Percentiles rank a stretch among this genome's conserved stretches.
These are phyloP conservation scores for Kockiozyma suomiensis DNA, from an alignment of 805 yeast genomes.

Conservation along the genomic window DNA sequence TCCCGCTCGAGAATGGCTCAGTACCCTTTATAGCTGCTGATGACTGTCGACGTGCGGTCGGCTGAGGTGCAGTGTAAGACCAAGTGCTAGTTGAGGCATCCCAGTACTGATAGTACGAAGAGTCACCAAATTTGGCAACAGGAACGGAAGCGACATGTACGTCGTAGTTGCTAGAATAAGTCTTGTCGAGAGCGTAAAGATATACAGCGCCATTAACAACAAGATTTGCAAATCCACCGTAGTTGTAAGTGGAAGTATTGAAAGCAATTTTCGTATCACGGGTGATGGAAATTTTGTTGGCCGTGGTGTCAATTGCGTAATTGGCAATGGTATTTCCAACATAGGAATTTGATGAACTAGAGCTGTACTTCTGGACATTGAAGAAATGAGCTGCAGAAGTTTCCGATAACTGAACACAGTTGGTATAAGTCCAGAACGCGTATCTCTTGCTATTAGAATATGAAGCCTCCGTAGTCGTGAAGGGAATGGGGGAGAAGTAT, in stretches of 20 bases:
- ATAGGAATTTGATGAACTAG: not conserved
- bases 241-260: slow-evolving; percentile 16
- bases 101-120: slow-evolving; percentile 13
- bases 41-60: slow-evolving; percentile 25
- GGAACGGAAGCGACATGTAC: slow-evolving; percentile 30
- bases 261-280: not conserved
- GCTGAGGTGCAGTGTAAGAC: slow-evolving; percentile 18
- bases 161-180: slow-evolving; percentile 24
- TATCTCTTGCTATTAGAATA: slow-evolving; percentile 3
- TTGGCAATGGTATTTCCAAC: slow-evolving; percentile 27
- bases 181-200: slow-evolving; percentile 24
- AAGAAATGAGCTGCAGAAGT: slow-evolving; percentile 26
- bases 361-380: slow-evolving; percentile 13
- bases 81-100: slow-evolving; percentile 21
- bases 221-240: slow-evolving; percentile 27
- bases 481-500: slow-evolving; percentile 23
- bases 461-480: slow-evolving; percentile 16
- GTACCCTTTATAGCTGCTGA: slow-evolving; percentile 22
- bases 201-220: slow-evolving; percentile 26
- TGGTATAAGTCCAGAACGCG: slow-evolving; percentile 31
- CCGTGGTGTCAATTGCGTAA: slow-evolving; percentile 9
- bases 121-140: not conserved
- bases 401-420: slow-evolving; percentile 22
- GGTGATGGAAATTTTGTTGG: slow-evolving; percentile 9
- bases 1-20: slow-evolving; percentile 28